Base-by-base conservation (phyloP, 2,329 filamentous ascomycete genomes). In the Ceratocystis cubensis region DNA sequence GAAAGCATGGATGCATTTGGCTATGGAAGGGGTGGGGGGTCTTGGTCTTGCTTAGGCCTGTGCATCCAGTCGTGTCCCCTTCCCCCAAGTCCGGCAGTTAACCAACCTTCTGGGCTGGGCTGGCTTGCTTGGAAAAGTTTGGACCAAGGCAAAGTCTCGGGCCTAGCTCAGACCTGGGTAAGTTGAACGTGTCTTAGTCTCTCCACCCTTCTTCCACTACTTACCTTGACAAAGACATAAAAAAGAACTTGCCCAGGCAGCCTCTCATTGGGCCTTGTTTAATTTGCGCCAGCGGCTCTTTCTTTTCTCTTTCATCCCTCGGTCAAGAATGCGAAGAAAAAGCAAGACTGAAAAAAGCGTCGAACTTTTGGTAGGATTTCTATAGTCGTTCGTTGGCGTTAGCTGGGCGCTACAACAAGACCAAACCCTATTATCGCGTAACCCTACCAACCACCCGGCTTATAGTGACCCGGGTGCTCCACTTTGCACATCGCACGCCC, bases 401-500 rank as follows among this genome's bases (percentile, higher is more conserved):
- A 41, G 37, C 37, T 41, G 37, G 37, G 37, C 10, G 37, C 37
- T 41, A 41, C 37, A 41, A 13, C 1, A 41, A 41, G 2, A 13
- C 1, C 3, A 53, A 25, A 53, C 48, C 48, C 48, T 59, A 59
- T 33, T 30, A 20, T 3, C 1, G 1, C 1, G 10, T 8, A 59
- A 59, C 53, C 25, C 53, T 59, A 59, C 53, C 53, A 59, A 37
- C 53, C 53, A 59, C 53, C 53, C 53, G 53, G 53, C 25, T 33
- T 59, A 59, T n/a, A 30, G n/a, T 13, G 28, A 17, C 28, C 28
- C 37, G 37, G 7, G 28, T n/a, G 53, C 53, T 30, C 53, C 53
- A 59, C 53, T 33, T 59, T 59, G 25, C 25, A 59, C 53, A 59
- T 59, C 53, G n/a, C 53, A 59, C 53, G 28, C 53, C 53, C 53